Evolutionary conservation across 371 early-diverging fungal genomes (phyloP), one percentile per base, ranked within the genome.

Genomic region (Saksenaea oblongispora): DNA sequence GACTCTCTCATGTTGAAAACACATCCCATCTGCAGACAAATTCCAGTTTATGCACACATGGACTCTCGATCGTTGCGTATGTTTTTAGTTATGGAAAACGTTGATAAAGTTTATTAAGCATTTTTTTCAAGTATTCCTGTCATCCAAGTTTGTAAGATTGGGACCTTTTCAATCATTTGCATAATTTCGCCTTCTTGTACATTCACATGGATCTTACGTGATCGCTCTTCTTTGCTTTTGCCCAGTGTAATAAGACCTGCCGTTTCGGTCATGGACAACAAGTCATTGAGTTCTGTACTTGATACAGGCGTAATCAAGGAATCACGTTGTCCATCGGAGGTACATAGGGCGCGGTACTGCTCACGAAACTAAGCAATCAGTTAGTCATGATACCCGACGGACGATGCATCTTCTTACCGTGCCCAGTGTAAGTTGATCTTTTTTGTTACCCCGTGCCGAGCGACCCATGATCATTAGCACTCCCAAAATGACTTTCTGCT

Each of bases 401-500:
- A n/a, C n/a, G n/a, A n/a, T n/a, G n/a, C n/a, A n/a, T n/a, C n/a
- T n/a, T n/a, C 39, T 76, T 78, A 84, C 84, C 66, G 75, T 76
- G 27, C 79, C 84, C 14, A 86, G 47, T 13, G 84, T 82, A 17
- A 84, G 76, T n/a, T 79, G 78, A 15, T 65, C 70, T 39, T 76
- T 78, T 54, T 82, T 83, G 42, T 64, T 67, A 18, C 51, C 51
- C 24, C 59, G 62, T 8, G 71, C 62, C 11, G 51, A 41, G 3
- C 71, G 62, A 10, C 54, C 69, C 82, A 84, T 80, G 47, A 71
- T 66, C 62, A 78, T 65, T 36, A 85, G 56, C 1, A 80, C 83
- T 8, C 77, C 79, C 41, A 96, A 71, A 5, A 92, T 89, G 35
- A 94, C 80, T 74, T 94, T 91, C 63, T 91, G 93, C 64, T 95